Percentiles rank a stretch among this genome's conserved stretches.
These are phyloP conservation scores for Endoconidiophora laricicola DNA, from an alignment of 2,329 filamentous ascomycete species.

Conservation along the genomic window DNA sequence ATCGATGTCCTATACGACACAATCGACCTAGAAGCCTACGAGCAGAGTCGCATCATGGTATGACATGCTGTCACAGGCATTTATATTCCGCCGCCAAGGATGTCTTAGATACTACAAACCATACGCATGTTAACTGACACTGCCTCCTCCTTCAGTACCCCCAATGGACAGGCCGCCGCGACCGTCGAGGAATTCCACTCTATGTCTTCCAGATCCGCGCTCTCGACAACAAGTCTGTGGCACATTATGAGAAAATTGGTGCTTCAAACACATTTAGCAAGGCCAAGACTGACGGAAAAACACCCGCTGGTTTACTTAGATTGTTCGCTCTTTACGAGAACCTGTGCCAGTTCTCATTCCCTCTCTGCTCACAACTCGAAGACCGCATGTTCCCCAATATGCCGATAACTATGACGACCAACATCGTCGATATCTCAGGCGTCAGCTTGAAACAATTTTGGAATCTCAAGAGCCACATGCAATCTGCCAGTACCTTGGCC, in stretches of 20 bases:
- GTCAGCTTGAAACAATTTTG: slow-evolving; percentile 89
- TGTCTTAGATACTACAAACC: neutral
- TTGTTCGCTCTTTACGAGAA: slow-evolving; percentile 92
- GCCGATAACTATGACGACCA: slow-evolving; percentile 84
- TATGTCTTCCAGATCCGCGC: slow-evolving; percentile 80
- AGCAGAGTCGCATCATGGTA: slow-evolving; percentile 62
- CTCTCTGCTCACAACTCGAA: slow-evolving; percentile 60
- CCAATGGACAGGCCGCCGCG: slow-evolving; percentile 84
- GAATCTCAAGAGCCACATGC: slow-evolving; percentile 89
- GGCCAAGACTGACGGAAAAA: slow-evolving; percentile 49
- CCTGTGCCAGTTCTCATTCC: slow-evolving; percentile 71
- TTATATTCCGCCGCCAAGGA: neutral
- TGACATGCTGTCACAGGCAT: slow-evolving; percentile 15
- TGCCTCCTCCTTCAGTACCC: slow-evolving; percentile 46
- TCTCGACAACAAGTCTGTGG: slow-evolving; percentile 66
- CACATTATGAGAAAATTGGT: slow-evolving; percentile 54
- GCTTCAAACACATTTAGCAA: slow-evolving; percentile 41
- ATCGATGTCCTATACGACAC: slow-evolving; percentile 68
- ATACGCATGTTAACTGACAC: neutral
- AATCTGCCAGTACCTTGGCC: slow-evolving; percentile 72
- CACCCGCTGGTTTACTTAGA: slow-evolving; percentile 59
- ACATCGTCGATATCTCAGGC: slow-evolving; percentile 82
- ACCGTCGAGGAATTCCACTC: slow-evolving; percentile 75
- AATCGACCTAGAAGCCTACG: slow-evolving; percentile 72
- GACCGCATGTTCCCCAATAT: slow-evolving; percentile 58